phyloP scores from a whole-genome alignment of 2,329 filamentous ascomycete species.

The Cladophialophora psammophila region DNA sequence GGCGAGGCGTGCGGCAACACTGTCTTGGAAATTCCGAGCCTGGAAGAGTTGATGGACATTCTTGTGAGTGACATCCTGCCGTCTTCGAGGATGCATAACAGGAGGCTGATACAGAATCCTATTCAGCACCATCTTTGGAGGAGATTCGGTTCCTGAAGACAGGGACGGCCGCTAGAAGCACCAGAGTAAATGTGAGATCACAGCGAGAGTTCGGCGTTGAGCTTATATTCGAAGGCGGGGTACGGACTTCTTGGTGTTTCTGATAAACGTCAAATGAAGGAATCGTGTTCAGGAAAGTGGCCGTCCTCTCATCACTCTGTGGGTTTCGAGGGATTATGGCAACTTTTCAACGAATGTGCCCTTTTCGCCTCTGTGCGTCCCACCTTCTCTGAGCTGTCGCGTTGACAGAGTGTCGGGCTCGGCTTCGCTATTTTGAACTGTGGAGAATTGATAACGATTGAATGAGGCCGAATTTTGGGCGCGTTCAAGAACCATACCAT shows the following conservation, averaged over 20 bases:
- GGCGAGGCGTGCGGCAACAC: constrained; percentile 45
- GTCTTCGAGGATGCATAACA: constrained; percentile 29
- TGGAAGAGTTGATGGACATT: constrained; percentile 34
- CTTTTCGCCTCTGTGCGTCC: constrained; percentile 10
- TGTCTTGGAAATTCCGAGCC: constrained; percentile 32
- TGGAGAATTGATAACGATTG: constrained; percentile 21
- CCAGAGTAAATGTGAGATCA: neutral
- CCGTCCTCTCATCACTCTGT: constrained; percentile 9
- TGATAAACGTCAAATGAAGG: constrained; percentile 3
- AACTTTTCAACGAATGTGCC: neutral
- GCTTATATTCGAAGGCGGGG: constrained; percentile 20
- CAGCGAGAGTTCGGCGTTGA: neutral
- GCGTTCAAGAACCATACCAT: constrained; percentile 10
- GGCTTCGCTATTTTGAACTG: neutral
- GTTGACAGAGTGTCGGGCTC: neutral
- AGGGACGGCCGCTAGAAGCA: neutral
- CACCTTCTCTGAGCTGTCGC: constrained; percentile 1
- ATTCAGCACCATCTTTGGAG: constrained; percentile 29
- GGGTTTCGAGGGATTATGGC: neutral
- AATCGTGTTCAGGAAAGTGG: constrained; percentile 3
- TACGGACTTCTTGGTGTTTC: neutral
- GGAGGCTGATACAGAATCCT: constrained; percentile 28
- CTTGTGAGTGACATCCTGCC: constrained; percentile 27
- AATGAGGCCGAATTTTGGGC: constrained; percentile 4
- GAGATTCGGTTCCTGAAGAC: neutral